Conservation (phyloP, 495 filamentous ascomycete species). For the Pseudoneurospora amorphoporcata region DNA sequence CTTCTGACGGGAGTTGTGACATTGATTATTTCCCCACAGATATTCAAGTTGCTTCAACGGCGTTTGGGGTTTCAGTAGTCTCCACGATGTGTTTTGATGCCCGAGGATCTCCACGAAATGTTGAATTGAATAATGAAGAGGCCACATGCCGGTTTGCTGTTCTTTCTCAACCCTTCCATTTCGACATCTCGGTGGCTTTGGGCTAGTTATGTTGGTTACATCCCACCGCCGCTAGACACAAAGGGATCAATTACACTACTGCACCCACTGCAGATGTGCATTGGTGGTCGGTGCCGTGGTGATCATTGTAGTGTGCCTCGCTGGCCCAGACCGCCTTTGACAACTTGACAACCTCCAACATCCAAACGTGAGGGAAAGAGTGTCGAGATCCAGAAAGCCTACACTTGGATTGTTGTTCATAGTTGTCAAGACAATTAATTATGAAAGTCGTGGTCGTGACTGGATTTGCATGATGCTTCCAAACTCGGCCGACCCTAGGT, state of each 20-base stretch:
- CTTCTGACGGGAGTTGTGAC: background rate
- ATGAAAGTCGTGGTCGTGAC: background rate
- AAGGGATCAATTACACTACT: background rate
- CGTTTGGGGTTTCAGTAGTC: background rate
- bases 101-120: background rate
- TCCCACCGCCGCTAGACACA: background rate
- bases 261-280: background rate
- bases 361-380: too few relatives aligned
- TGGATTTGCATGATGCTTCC: background rate
- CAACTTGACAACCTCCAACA: background rate
- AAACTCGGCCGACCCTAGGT: background rate
- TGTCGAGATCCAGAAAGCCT: too few relatives aligned
- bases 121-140: too few relatives aligned
- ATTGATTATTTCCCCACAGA: background rate
- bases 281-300: background rate
- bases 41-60: background rate
- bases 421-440: background rate
- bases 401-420: too few relatives aligned
- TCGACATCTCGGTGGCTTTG: background rate
- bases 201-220: background rate
- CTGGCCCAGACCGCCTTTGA: background rate
- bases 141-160: too few relatives aligned
- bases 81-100: background rate
- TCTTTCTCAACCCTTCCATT: background rate
- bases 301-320: background rate